These are phyloP conservation scores for Graphium sp. DNA, from an alignment of 2,329 filamentous ascomycete species.

Conservation along the genomic window DNA sequence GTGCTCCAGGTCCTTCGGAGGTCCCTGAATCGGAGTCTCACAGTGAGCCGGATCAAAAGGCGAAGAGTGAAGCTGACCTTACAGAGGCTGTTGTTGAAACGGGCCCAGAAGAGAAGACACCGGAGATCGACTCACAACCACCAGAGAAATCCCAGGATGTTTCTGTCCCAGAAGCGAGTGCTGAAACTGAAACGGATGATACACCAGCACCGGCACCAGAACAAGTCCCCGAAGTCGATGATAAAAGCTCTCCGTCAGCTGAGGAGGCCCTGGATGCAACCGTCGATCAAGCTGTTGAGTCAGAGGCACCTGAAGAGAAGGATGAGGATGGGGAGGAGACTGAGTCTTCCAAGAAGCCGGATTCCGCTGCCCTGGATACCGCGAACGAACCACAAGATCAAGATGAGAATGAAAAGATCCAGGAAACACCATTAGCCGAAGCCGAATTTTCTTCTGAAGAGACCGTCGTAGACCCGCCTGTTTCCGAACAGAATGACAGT, in stretches of 20 bases:
- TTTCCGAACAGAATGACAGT: not conserved
- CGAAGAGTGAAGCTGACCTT: not conserved
- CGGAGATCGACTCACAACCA: not conserved
- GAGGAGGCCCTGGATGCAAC: not conserved
- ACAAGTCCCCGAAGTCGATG: not conserved
- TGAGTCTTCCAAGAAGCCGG: not conserved
- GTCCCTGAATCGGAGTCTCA: not conserved
- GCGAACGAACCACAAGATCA: not conserved
- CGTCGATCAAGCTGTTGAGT: not conserved
- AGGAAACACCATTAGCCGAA: too few relatives aligned
- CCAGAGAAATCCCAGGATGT: not conserved
- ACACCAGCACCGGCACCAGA: too few relatives aligned
- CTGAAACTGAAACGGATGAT: not conserved
- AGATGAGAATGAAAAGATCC: too few relatives aligned
- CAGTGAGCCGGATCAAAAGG: not conserved
- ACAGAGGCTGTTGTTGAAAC: not conserved
- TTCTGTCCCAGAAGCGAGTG: not conserved
- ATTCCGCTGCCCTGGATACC: not conserved
- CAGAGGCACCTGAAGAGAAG: not conserved
- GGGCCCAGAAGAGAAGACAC: not conserved
- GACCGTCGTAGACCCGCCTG: not conserved
- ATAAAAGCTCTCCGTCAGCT: not conserved
- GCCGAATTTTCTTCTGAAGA: not conserved
- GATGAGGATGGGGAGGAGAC: not conserved
- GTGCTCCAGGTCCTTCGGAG: not conserved